Base-by-base conservation (phyloP, 345 rosid genomes). In the Gossypium stocksii region DNA sequence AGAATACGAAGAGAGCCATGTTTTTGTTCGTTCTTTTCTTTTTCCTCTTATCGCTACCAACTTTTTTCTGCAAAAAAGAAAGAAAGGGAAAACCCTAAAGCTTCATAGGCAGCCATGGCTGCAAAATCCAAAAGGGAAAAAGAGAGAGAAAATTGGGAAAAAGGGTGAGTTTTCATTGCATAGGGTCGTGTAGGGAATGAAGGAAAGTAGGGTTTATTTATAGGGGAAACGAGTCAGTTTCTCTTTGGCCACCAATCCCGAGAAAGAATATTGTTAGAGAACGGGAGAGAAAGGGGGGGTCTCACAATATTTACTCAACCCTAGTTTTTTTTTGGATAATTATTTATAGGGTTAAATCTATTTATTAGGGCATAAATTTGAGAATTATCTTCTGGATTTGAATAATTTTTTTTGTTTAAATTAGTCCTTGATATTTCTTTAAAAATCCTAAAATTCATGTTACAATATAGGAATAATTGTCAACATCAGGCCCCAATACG, bases 201-300 rank as follows among this genome's bases (percentile, higher is more conserved):
- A 57, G 66, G 71, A 74, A 13, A 7, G 48, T 54, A 64, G 74
- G 46, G 66, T 29, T 13, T 27, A 27, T 60, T 25, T 60, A 25
- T 60, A 60, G 66, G 11, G 81, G 74, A 77, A 80, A 22, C 1
- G 75, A 68, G 41, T 43, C 70, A 52, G 74, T 83, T 87, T 77
- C 72, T 82, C 85, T 83, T 81, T 77, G 82, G 82, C 85, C 87
- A 86, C 81, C 91, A 91, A 93, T 93, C 98, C 97, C 98, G 80
- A 93, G 89, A 86, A 91, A 93, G 91, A 89, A 88, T 86, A 89
- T 89, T 86, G 89, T 89, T 83, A 52, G 62, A 11, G 34, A 56
- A 56, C 22, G 62, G 14, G 63, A 56, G 57, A 44, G 49, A 4
- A 10, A 0, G 4, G n/a, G 25, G 9, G 51, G 51, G 20, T 1